Evolutionary conservation across 768 basidiomycete genomes (phyloP), one percentile per base, ranked within the genome.

Genomic region (Mycena rebaudengoi): DNA sequence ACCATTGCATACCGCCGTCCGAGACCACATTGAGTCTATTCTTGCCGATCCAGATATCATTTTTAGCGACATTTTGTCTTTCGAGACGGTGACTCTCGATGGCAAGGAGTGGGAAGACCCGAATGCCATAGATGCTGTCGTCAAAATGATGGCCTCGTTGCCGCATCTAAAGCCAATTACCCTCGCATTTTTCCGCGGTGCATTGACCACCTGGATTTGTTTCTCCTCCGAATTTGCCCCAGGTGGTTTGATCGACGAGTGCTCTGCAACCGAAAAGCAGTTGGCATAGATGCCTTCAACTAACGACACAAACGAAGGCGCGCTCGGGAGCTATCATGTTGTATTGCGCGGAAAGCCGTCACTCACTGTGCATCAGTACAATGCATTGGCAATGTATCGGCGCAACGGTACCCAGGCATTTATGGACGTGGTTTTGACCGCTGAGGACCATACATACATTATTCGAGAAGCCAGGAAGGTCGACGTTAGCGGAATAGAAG

Each of bases 241-340:
- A 6, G 71, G 72, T 25, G 76, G 78, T 2, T 2, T 66, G 1
- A 75, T 79, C 64, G 74, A 74, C 55, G 13, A 33, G 21, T 49
- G 62, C 12, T 67, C 69, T 0, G 37, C 51, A 3, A 66, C 68
- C 20, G 73, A 77, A 44, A 45, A 46, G 7, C 44, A 65, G 5
- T 40, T 54, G 28, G 72, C 74, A 26, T 78, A 67, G 65, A 69
- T 78, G 66, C 71, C 73, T 12, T 21, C 72, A 2, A 75, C 74
- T 12, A 78, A 76, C 65, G 74, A 77, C 64, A 62, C 56, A 2
- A 75, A 75, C 66, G 75, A 78, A 66, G 71, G 77, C 12, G 67
- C 64, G 7, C 63, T 78, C 14, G 73, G 76, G 5, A 25, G 57
- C 7, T 71, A 67, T 40, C 70, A 70, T 14, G 62, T 70, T 4